Evolutionary conservation across 768 basidiomycete genomes (phyloP), one percentile per base, ranked within the genome.

Genomic region (Nevesoporus exiguus): DNA sequence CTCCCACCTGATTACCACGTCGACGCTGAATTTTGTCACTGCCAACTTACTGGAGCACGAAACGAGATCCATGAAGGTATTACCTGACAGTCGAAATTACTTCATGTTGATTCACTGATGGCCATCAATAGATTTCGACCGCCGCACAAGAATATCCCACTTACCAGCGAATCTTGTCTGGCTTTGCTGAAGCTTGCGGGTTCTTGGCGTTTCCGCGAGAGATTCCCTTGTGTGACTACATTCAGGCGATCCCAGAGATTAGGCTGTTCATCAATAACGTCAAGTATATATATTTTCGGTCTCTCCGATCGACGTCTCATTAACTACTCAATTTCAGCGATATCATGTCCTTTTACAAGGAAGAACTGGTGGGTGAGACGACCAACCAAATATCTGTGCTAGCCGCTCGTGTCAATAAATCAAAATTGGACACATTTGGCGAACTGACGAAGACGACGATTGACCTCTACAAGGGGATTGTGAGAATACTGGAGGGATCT

Each of bases 321-420:
- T 41, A 5, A 50, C 11, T 7, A 17, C 17, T 1, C 24, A 3
- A 27, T 62, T 8, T 37, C 22, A 77, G 75, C 52, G 75, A 77
- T 33, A 59, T 76, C 27, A 57, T 76, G 2, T 76, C 71, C 0
- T 76, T 77, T 50, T 73, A 77, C 53, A 70, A 77, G 52, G 76
- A 77, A 64, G 76, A 77, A 47, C 49, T 64, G 2, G 64, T 49
- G 0, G 70, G 67, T 3, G 76, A 77, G 48, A 52, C 56, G 5
- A 64, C 67, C 33, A 76, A 76, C 52, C 70, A 64, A 25, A 58
- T 76, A 31, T 74, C 76, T 0, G 55, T 64, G 15, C 51, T 70
- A 0, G 74, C 75, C 0, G 54, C 57, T 11, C 62, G 56, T 25
- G 52, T 58, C 3, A 53, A 59, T 3, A 44, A 51, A 7, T 57